Base-by-base conservation (phyloP, 164 flowering plant genomes). In the Saururus chinensis region DNA sequence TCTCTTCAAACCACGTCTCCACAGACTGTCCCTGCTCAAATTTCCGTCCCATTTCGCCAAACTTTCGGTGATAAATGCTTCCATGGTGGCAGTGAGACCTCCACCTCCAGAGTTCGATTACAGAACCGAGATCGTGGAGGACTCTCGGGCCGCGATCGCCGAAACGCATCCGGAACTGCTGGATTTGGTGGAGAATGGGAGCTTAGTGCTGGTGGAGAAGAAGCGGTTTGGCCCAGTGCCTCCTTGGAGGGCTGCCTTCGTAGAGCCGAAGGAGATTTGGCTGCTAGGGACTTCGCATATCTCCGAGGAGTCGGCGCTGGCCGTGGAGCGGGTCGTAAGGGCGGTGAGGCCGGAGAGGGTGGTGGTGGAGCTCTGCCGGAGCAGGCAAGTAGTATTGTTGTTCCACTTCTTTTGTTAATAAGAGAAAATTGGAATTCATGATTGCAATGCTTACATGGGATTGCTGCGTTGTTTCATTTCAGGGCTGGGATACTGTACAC, bases 401-500 rank as follows among this genome's bases (percentile, higher is more conserved):
- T 8, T 41, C 1, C 8, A 13, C 8, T 8, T 41, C 12, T 41
- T 41, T 13, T 8, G 8, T 0, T 0, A 41, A 41, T 8, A 41
- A 41, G 0, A 40, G 11, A 6, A 40, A 40, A 40, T n/a, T n/a
- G n/a, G n/a, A n/a, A n/a, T n/a, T n/a, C n/a, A n/a, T n/a, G n/a
- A n/a, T n/a, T n/a, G n/a, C n/a, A n/a, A n/a, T n/a, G n/a, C n/a
- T n/a, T n/a, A n/a, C 37, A 6, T 30, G 2, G 37, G 37, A 6
- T 2, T 30, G 37, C 4, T 30, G 6, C 37, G 6, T 30, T 30
- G 37, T 30, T 30, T 2, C 37, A 30, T 30, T 30, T 30, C 96
- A 93, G 97, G 83, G 96, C 97, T 74, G 98, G 98, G 74, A 93
- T 93, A 60, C 90, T 89, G 97, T 93, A 86, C 70, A 64, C 74